Evolutionary conservation across 306 rosid genomes (phyloP), one percentile per base, ranked within the genome.

Genomic region (Senna siamea): DNA sequence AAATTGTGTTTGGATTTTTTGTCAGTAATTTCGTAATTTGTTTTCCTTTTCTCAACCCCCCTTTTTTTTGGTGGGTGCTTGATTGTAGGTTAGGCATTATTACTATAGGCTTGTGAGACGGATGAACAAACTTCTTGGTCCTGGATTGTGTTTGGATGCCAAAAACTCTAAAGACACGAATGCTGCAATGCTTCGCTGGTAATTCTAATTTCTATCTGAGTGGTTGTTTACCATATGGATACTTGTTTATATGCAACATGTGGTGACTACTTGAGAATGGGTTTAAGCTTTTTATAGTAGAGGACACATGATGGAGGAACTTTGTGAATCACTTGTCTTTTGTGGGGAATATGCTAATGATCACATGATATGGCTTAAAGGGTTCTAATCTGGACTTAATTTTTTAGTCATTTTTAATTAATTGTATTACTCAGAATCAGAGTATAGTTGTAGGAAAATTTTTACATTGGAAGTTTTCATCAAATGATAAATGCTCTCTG

Each of bases 131-230:
- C 92, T 91, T 74, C 95, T 94, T 56, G 97, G 95, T 65, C 97
- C 98, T 40, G 98, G 78, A 77, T 77, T 94, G 81, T 89, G 87
- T 82, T 78, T 94, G 81, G 98, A 94, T 84, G 92, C 98, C 43
- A 89, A 85, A 83, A 89, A 94, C 73, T 91, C 96, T 8, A 94
- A 89, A 81, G 98, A 94, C 79, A 94, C 98, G 53, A 91, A 87
- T 87, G 96, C 96, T 67, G 98, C 98, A 69, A 91, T 94, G 98
- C 96, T 94, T 70, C 89, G 98, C 60, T 94, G 98, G 98, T 94
- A 91, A 87, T 18, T 44, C 43, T 55, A 44, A 44, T 46, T 63
- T 51, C 75, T 30, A 5, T 54, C 22, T 40, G 11, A 73, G n/a
- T 71, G 64, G 50, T 23, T 59, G 34, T 76, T 72, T 22, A 0